Conservation (phyloP, 345 rosid genomes). For the Lepidium sativum region DNA sequence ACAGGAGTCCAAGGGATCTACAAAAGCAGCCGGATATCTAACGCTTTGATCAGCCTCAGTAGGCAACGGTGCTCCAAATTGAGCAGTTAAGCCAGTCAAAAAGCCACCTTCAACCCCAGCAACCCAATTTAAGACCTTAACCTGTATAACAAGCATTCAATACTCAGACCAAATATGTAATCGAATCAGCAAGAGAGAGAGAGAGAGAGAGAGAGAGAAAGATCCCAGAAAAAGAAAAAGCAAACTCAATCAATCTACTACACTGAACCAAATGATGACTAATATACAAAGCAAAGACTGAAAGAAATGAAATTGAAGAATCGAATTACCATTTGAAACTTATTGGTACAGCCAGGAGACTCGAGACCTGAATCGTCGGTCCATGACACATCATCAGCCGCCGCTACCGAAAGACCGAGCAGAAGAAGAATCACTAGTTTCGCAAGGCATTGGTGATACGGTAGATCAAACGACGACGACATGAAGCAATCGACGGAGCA, state of each 20-base stretch:
- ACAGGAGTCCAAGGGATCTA: conserved; percentile 66
- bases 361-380: conserved; percentile 29
- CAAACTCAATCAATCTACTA: not conserved
- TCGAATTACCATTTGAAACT: conserved; percentile 36
- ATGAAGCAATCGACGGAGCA: conserved; percentile 10
- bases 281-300: not conserved
- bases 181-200: not conserved
- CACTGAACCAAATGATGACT: not conserved
- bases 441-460: not conserved
- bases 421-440: not conserved
- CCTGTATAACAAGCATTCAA: conserved; percentile 37
- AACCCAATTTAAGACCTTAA: conserved; percentile 71
- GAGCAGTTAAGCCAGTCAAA: conserved; percentile 62
- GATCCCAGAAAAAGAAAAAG: not conserved
- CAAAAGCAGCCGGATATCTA: conserved; percentile 42
- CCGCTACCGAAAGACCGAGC: conserved; percentile 11
- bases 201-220: not conserved
- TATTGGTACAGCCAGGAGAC: conserved; percentile 36
- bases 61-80: conserved; percentile 63
- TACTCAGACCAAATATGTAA: not conserved
- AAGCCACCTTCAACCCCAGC: conserved; percentile 47
- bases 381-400: conserved; percentile 32
- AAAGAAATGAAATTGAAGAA: not conserved
- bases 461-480: conserved; percentile 23
- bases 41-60: conserved; percentile 36